Evolutionary conservation across 2,329 filamentous ascomycete genomes (phyloP), one percentile per base, ranked within the genome.

Genomic region (Aspergillus thermomutatus): DNA sequence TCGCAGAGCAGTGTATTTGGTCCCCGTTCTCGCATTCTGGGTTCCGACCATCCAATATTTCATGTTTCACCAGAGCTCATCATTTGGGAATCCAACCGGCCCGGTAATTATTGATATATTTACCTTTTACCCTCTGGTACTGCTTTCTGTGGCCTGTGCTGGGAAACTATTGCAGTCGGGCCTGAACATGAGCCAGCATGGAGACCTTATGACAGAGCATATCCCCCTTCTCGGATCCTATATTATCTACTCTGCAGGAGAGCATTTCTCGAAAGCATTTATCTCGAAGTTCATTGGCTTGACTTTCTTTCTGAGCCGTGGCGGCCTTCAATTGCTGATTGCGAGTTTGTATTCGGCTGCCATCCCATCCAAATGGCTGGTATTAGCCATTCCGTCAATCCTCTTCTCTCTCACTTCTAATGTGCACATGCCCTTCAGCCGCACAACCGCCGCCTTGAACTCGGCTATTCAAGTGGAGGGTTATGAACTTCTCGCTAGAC

Each of bases 401-500:
- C 70, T 77, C 10, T 76, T 79, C 69, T 87, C 88, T 0, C 77
- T 86, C 28, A 78, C 87, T 37, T 80, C 87, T 53, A 97, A 97
- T 71, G 83, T 87, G 0, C 92, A 96, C 70, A 77, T 90, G 51
- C 83, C 85, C 50, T 83, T 86, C 1, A 79, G 82, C 0, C 77
- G 79, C 62, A 85, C 86, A 0, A 85, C 86, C 0, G 72, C 77
- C 1, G 75, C 80, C 0, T 77, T 94, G 40, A 93, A 96, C 67
- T 76, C 77, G 4, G 87, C 84, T 0, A 77, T 97, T 46, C 75
- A 78, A 21, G 73, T 79, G 1, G 80, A 88, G 37, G 85, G 88
- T 17, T 97, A 88, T 82, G 83, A 84, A 1, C 76, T 97, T 1
- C 72, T 97, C 47, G 92, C 92, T 49, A 87, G 94, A 10, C 82